Percentiles rank a stretch among this genome's conserved stretches.
These are phyloP conservation scores for Trichophyton rubrum DNA, from an alignment of 2,329 filamentous ascomycete species.

Conservation along the genomic window DNA sequence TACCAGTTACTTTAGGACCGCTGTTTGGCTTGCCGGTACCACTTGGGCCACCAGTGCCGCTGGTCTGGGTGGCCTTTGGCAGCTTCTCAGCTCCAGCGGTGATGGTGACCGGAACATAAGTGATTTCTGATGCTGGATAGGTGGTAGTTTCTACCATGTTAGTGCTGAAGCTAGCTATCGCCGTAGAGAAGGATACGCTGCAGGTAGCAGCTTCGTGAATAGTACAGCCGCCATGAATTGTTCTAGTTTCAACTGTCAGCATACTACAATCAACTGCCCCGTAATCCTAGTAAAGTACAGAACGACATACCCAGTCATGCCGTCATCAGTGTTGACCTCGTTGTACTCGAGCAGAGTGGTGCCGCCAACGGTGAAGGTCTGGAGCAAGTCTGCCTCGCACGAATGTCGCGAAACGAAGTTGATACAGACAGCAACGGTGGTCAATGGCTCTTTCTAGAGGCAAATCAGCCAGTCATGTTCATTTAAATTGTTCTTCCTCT, in stretches of 20 bases:
- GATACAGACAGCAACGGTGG: neutral
- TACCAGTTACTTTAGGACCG: constrained; percentile 6
- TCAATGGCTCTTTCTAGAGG: neutral
- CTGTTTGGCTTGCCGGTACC: neutral
- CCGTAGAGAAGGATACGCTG: neutral
- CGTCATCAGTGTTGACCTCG: neutral
- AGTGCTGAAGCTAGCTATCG: neutral
- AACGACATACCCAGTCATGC: neutral
- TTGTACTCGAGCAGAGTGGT: neutral
- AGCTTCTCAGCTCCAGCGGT: constrained; percentile 11
- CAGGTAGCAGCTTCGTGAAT: neutral
- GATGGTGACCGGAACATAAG: constrained; percentile 4
- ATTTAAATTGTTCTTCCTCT: neutral
- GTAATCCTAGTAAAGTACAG: neutral
- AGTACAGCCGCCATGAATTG: neutral
- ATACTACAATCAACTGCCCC: neutral
- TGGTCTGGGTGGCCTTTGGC: neutral
- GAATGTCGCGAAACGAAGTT: neutral
- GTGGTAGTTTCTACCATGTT: neutral
- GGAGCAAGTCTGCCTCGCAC: neutral
- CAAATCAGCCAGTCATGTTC: neutral
- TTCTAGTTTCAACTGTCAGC: neutral
- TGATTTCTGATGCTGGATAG: neutral
- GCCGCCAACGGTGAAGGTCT: neutral
- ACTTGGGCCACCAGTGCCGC: neutral